phyloP scores from a whole-genome alignment of 1,284 basidiomycete genomes.

The Sphagnurus paluster region DNA sequence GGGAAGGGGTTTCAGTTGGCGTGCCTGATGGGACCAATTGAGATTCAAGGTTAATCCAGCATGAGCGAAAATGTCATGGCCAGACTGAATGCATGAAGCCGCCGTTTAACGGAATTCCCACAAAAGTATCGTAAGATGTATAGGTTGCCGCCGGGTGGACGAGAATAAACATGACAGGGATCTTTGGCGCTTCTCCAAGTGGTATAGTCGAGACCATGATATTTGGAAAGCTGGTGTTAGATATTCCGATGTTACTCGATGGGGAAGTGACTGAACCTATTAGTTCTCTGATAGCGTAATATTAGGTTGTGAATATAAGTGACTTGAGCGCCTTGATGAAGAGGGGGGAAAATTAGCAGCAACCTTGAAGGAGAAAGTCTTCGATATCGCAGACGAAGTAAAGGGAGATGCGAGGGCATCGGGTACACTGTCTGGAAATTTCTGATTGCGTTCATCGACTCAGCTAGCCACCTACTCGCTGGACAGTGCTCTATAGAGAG shows the following conservation, averaged over 20 bases:
- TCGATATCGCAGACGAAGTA: not conserved
- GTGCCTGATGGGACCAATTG: constrained; percentile 16
- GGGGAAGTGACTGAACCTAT: not conserved
- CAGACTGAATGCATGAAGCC: no score
- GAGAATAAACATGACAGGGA: not conserved
- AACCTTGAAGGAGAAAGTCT: not conserved
- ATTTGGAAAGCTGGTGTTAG: not conserved
- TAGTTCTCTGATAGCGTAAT: not conserved
- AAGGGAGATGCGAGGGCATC: constrained; percentile 7
- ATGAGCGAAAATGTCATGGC: constrained; percentile 1
- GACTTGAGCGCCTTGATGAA: no score
- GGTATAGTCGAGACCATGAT: not conserved
- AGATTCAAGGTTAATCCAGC: constrained; percentile 9
- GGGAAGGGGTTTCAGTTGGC: constrained; percentile 7
- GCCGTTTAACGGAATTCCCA: constrained; percentile 4
- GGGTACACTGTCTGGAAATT: not conserved
- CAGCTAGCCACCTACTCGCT: no score
- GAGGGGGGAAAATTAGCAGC: no score
- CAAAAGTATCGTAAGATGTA: constrained; percentile 2
- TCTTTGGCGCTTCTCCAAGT: constrained; percentile 2
- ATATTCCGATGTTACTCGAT: not conserved
- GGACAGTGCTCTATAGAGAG: no score
- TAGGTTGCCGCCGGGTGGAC: constrained; percentile 2
- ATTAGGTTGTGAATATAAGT: no score
- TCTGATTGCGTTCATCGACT: constrained; percentile 8